phyloP scores from a whole-genome alignment of 352 stramenopile species.

The Globisporangium abappressorium region DNA sequence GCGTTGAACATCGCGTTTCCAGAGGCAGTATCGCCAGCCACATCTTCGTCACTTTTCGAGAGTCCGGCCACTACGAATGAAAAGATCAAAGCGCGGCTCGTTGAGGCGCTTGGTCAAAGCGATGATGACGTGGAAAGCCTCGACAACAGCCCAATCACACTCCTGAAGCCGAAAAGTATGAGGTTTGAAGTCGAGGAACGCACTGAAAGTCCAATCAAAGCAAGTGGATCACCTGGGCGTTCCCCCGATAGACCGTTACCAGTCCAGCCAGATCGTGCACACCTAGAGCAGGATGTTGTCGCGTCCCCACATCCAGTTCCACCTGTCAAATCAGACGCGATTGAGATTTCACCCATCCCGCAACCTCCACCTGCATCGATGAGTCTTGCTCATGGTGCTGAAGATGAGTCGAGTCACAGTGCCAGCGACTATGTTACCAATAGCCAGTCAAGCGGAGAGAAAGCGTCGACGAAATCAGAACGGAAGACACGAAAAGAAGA shows the following conservation, averaged over 20 bases:
- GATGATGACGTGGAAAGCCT: constrained; percentile 44
- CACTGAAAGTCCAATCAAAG: neutral
- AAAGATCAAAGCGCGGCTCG: constrained; percentile 45
- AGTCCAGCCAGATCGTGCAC: neutral
- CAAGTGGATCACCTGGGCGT: neutral
- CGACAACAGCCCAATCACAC: constrained; percentile 12
- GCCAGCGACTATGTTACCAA: constrained; percentile 13
- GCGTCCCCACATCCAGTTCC: neutral
- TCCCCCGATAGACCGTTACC: neutral
- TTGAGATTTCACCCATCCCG: neutral
- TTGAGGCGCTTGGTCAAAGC: constrained; percentile 48
- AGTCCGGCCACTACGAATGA: constrained; percentile 43
- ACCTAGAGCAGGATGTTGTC: neutral
- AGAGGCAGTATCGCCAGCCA: constrained; percentile 21
- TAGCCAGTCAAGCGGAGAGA: constrained; percentile 24
- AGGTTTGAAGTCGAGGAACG: neutral
- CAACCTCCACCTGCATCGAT: neutral
- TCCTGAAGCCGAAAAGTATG: constrained; percentile 1
- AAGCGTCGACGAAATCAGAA: constrained; percentile 16
- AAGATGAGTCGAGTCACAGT: constrained; percentile 22
- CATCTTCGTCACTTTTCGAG: constrained; percentile 33
- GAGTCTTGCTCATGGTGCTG: constrained; percentile 7
- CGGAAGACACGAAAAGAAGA: constrained; percentile 6
- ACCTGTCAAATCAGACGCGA: neutral
- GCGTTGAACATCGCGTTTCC: constrained; percentile 1